Conservation (phyloP, 805 yeast species). For the Torulaspora delbrueckii region DNA sequence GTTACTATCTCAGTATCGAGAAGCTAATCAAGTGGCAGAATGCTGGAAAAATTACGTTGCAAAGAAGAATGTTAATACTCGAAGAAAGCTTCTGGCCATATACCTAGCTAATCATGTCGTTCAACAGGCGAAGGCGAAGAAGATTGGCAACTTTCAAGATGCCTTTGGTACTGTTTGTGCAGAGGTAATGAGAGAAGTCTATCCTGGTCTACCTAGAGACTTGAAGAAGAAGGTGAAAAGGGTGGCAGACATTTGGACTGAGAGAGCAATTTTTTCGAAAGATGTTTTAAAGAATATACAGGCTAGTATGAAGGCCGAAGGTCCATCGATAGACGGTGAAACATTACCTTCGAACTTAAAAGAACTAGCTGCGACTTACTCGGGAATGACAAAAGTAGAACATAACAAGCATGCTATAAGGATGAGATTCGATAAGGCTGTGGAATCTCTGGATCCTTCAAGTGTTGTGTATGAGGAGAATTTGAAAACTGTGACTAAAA, state of each 20-base stretch:
- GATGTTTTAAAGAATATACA: constrained; percentile 33
- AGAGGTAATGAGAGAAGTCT: constrained; percentile 35
- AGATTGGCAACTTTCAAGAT: constrained; percentile 28
- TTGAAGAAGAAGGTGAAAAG: constrained; percentile 50
- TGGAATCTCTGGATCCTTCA: constrained; percentile 26
- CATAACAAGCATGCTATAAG: constrained; percentile 26
- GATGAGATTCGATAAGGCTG: constrained; percentile 28
- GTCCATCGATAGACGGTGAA: constrained; percentile 19
- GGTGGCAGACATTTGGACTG: constrained; percentile 61
- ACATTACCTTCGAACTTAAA: constrained; percentile 35
- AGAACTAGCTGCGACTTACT: constrained; percentile 25
- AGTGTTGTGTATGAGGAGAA: constrained; percentile 31
- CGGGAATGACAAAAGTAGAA: constrained; percentile 20
- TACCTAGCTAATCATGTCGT: constrained; percentile 34
- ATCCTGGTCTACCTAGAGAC: constrained; percentile 37
- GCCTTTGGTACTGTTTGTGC: constrained; percentile 31
- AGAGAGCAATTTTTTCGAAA: constrained; percentile 48
- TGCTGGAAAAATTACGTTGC: constrained; percentile 29
- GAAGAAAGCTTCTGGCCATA: constrained; percentile 30
- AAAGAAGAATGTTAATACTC: constrained; percentile 24
- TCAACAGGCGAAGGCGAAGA: constrained; percentile 32
- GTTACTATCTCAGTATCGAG: constrained; percentile 29
- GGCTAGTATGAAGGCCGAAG: constrained; percentile 17
- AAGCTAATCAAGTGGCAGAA: constrained; percentile 24
- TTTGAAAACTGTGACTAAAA: constrained; percentile 31